Evolutionary conservation across 2,329 filamentous ascomycete species (phyloP), one percentile per base, ranked within the genome.

Genomic region (Talaromyces atroroseus): DNA sequence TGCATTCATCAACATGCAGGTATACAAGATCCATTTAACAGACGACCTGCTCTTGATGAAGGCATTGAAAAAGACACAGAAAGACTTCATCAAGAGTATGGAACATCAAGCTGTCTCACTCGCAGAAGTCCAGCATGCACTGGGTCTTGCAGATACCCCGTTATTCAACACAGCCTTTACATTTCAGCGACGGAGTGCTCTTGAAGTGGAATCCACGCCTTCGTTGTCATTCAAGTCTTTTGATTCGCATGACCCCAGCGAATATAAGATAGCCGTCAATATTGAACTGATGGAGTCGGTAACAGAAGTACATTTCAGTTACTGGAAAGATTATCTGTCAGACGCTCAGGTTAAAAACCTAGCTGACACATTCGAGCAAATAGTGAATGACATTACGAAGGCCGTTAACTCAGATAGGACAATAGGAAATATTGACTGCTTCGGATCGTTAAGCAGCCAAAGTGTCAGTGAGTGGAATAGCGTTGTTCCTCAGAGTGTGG

Each of bases 231-330:
- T 59, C 50, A 57, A 58, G 5, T 24, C 34, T 1, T 44, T 58
- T 12, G 57, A 60, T 14, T 47, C 58, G 7, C 21, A 49, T 8
- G 56, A 53, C 20, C 56, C 58, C 3, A 62, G 55, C 18, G 45
- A 59, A 18, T 68, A 65, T 32, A 62, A 67, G n/a, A 62, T 72
- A 18, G 53, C 60, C 6, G 61, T 72, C 10, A 63, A 66, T 24
- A 65, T 67, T 2, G 62, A 63, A n/a, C 61, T 66, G 6, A 66
- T 64, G 16, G 56, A 60, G 10, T 54, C 61, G 7, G 60, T 61
- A 5, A 79, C 80, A 2, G 71, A 85, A 21, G 65, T 72, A 1
- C 78, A 82, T 53, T 74, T 87, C 21, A 77, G 77, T 34, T 70
- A 73, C 3, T 75, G 82, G n/a, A 75, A 78, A 0, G 74, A 76